phyloP scores from a whole-genome alignment of 805 yeast species.

The Cyberlindnera japonica region DNA sequence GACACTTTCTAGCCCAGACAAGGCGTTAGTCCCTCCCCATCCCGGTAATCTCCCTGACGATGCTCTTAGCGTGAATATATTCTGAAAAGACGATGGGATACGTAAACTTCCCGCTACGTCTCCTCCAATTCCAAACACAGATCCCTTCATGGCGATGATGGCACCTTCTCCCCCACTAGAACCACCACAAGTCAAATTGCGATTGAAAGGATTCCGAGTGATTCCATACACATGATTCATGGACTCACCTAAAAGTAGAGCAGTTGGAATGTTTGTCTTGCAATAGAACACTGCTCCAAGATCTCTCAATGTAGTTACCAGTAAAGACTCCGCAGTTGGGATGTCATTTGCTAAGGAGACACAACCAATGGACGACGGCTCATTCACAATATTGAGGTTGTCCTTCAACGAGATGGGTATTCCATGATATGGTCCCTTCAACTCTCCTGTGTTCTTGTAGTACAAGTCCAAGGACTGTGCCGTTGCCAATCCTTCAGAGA shows the following conservation, averaged over 20 bases:
- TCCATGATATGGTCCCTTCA: conserved; percentile 66
- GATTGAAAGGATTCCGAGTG: conserved; percentile 43
- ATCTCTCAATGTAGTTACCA: conserved; percentile 39
- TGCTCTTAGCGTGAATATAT: conserved; percentile 42
- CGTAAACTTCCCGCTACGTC: conserved; percentile 53
- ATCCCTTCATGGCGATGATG: conserved; percentile 40
- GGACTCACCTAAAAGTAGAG: conserved; percentile 48
- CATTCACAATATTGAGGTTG: conserved; percentile 38
- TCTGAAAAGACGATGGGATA: conserved; percentile 42
- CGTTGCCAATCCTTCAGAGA: conserved; percentile 51
- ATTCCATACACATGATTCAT: conserved; percentile 42
- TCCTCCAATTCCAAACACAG: conserved; percentile 51
- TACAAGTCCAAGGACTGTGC: conserved; percentile 54
- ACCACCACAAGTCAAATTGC: conserved; percentile 44
- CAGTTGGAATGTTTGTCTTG: conserved; percentile 52
- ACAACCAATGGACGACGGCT: conserved; percentile 47
- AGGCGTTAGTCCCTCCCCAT: conserved; percentile 21
- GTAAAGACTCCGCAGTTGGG: conserved; percentile 32
- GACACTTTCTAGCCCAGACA: conserved; percentile 31
- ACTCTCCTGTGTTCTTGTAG: conserved; percentile 42
- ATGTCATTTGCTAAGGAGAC: conserved; percentile 35
- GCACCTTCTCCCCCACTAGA: conserved; percentile 56
- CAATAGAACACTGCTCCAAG: conserved; percentile 52
- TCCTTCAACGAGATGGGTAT: conserved; percentile 61
- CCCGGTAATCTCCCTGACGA: conserved; percentile 42